phyloP scores from a whole-genome alignment of 2,329 filamentous ascomycete species.

The Cladosporium sp. region DNA sequence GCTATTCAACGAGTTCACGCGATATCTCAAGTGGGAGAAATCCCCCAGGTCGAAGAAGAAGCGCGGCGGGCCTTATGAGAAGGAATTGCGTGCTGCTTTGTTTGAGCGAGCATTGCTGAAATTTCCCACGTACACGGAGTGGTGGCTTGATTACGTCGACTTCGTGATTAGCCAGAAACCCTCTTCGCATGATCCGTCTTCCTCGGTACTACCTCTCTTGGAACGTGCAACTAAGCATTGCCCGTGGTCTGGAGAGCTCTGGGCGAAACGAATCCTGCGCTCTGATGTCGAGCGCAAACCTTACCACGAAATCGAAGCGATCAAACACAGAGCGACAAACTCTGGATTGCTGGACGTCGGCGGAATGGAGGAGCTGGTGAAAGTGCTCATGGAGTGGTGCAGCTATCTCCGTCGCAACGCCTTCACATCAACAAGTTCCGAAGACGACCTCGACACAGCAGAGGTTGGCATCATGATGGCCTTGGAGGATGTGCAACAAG shows the following conservation, averaged over 20 bases:
- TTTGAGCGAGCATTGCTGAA: slow-evolving; percentile 72
- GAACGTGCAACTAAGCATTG: slow-evolving; percentile 83
- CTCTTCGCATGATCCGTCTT: slow-evolving; percentile 12
- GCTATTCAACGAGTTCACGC: slow-evolving; percentile 49
- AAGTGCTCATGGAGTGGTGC: slow-evolving; percentile 92
- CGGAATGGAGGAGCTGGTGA: slow-evolving; percentile 80
- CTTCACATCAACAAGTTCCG: slow-evolving; percentile 67
- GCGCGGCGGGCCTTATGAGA: slow-evolving; percentile 40
- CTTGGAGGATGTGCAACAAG: slow-evolving; percentile 72
- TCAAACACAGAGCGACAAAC: slow-evolving; percentile 88
- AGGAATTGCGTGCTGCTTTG: slow-evolving; percentile 53
- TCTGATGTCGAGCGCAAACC: slow-evolving; percentile 71
- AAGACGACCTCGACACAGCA: slow-evolving; percentile 75
- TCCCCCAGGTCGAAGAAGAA: slow-evolving; percentile 48
- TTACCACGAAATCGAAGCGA: slow-evolving; percentile 75
- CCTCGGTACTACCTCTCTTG: slow-evolving; percentile 59
- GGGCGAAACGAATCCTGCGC: slow-evolving; percentile 81
- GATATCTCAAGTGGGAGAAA: slow-evolving; percentile 80
- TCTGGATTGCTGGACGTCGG: slow-evolving; percentile 77
- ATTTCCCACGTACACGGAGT: slow-evolving; percentile 65
- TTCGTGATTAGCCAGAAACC: slow-evolving; percentile 54
- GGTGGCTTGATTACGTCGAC: slow-evolving; percentile 80
- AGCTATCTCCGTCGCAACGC: slow-evolving; percentile 84
- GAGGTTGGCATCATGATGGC: slow-evolving; percentile 83
- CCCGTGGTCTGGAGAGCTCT: slow-evolving; percentile 84